These are phyloP conservation scores for Amphirosellinia nigrospora DNA, from an alignment of 495 filamentous ascomycete genomes.

Conservation along the genomic window DNA sequence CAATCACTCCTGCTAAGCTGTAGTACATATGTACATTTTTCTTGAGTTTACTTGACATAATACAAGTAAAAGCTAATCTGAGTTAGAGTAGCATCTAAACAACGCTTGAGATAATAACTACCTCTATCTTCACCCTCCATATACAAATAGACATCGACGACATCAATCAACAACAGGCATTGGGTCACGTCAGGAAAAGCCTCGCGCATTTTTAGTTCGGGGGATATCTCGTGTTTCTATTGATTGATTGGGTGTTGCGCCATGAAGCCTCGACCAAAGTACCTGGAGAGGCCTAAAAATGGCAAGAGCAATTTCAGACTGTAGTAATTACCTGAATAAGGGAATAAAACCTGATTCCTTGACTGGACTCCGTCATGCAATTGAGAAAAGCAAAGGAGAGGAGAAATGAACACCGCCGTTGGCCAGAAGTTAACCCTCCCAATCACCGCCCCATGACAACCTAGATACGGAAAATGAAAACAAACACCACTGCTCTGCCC, in stretches of 20 bases:
- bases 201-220: background rate
- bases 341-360: slow-evolving; percentile 20
- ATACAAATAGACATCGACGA: background rate
- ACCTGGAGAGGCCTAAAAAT: background rate
- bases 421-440: slow-evolving; percentile 22
- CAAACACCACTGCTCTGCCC: slow-evolving; percentile 27
- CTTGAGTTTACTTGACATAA: background rate
- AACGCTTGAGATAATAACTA: no score
- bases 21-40: background rate
- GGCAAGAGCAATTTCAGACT: slow-evolving; percentile 13
- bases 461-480: slow-evolving; percentile 22
- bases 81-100: no score
- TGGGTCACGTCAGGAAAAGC: background rate
- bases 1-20: background rate
- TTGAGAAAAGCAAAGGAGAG: slow-evolving; percentile 12
- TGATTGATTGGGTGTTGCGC: background rate
- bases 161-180: background rate
- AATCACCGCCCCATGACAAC: slow-evolving; percentile 30
- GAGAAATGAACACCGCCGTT: slow-evolving; percentile 28
- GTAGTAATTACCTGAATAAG: background rate
- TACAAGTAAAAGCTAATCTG: background rate
- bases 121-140: background rate
- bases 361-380: slow-evolving; percentile 38
- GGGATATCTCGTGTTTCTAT: slow-evolving; percentile 15
- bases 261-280: slow-evolving; percentile 1